These are phyloP conservation scores for Pythium folliculosum DNA, from an alignment of 352 stramenopile species.

Conservation along the genomic window DNA sequence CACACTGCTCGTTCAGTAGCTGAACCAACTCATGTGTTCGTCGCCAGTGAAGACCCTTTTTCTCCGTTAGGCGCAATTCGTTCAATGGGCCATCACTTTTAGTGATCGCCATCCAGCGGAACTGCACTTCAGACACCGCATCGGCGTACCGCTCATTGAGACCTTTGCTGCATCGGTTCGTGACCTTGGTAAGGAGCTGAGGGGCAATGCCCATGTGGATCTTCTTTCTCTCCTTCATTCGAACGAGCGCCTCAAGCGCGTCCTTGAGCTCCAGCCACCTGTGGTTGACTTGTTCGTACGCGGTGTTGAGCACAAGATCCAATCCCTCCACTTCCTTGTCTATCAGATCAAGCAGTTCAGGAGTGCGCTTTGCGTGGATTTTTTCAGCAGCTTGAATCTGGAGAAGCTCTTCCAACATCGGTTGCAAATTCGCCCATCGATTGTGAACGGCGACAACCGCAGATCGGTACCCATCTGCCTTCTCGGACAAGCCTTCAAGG, in stretches of 20 bases:
- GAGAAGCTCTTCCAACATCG: constrained; percentile 59
- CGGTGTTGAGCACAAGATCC: constrained; percentile 59
- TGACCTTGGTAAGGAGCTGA: constrained; percentile 51
- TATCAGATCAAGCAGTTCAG: constrained; percentile 46
- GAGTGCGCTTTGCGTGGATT: constrained; percentile 61
- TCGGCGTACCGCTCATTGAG: constrained; percentile 56
- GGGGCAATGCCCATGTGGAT: constrained; percentile 60
- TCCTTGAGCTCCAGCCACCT: constrained; percentile 56
- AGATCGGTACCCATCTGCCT: constrained; percentile 44
- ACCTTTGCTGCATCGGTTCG: constrained; percentile 54
- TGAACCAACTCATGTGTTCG: constrained; percentile 70
- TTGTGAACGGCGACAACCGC: constrained; percentile 59
- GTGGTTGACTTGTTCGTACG: constrained; percentile 57
- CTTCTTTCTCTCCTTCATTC: constrained; percentile 62
- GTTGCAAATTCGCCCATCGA: constrained; percentile 73
- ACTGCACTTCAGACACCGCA: constrained; percentile 65
- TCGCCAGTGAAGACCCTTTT: constrained; percentile 68
- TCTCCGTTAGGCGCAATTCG: constrained; percentile 68
- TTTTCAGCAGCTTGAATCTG: constrained; percentile 46
- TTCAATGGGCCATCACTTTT: constrained; percentile 55
- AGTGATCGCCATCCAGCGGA: constrained; percentile 76
- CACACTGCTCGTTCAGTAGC: constrained; percentile 70
- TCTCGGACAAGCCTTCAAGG: constrained; percentile 37
- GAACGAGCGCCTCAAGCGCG: constrained; percentile 55
- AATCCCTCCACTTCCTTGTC: constrained; percentile 57